phyloP scores from a whole-genome alignment of 805 yeast species.

The Phaffomyces antillensis region DNA sequence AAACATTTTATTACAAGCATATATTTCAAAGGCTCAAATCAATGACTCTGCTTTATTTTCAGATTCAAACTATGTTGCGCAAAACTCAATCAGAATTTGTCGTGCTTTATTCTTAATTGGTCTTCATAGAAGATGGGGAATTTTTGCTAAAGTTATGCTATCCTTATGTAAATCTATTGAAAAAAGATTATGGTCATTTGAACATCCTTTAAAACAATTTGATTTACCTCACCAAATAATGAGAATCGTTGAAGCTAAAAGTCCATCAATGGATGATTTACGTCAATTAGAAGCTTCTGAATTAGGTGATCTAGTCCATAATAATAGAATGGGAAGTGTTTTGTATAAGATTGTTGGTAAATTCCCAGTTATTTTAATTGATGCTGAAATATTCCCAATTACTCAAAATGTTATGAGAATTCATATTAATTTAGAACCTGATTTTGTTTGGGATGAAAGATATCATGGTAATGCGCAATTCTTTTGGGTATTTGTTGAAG shows the following conservation, averaged over 20 bases:
- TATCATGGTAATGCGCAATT: constrained; percentile 78
- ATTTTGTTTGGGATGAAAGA: constrained; percentile 78
- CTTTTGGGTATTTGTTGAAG: constrained; percentile 92
- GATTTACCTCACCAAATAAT: constrained; percentile 64
- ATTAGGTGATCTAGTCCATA: constrained; percentile 86
- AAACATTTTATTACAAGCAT: constrained; percentile 81
- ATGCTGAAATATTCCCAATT: constrained; percentile 82
- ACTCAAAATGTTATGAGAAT: constrained; percentile 82
- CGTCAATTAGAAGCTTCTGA: constrained; percentile 70
- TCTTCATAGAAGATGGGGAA: constrained; percentile 87
- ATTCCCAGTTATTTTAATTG: constrained; percentile 71
- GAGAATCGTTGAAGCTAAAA: constrained; percentile 53
- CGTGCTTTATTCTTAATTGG: constrained; percentile 87
- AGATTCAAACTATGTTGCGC: constrained; percentile 91
- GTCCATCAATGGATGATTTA: constrained; percentile 62
- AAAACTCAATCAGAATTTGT: constrained; percentile 87
- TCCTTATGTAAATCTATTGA: constrained; percentile 84
- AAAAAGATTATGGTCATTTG: constrained; percentile 78
- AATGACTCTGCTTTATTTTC: constrained; percentile 78
- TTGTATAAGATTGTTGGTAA: constrained; percentile 54
- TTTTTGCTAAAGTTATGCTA: constrained; percentile 63
- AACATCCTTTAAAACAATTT: constrained; percentile 86
- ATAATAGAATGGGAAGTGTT: constrained; percentile 60
- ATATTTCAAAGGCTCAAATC: constrained; percentile 65
- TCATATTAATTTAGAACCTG: constrained; percentile 61